Evolutionary conservation across 768 basidiomycete species (phyloP).

Genomic region (Gautieria morchelliformis): DNA sequence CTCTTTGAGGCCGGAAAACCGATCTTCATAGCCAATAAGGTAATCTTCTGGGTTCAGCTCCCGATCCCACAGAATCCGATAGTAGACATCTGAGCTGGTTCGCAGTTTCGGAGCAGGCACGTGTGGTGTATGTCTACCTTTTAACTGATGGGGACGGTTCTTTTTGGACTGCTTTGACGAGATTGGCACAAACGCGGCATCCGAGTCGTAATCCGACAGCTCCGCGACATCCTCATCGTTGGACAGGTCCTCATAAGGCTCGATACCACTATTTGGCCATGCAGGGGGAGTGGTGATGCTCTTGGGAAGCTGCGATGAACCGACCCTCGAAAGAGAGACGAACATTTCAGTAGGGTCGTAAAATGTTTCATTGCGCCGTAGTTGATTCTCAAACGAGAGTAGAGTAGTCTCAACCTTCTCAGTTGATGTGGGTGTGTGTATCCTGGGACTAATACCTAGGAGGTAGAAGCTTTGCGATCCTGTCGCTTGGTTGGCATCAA

Average conservation of each 20-base stretch:
- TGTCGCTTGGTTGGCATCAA: constrained; percentile 4
- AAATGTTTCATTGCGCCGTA: constrained; percentile 11
- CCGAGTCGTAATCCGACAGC: background rate
- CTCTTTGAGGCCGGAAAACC: constrained; percentile 16
- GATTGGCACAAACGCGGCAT: background rate
- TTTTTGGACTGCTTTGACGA: background rate
- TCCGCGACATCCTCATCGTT: background rate
- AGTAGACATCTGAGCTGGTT: constrained; percentile 15
- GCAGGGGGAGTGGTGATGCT: constrained; percentile 7
- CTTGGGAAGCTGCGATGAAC: background rate
- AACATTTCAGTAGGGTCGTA: constrained; percentile 13
- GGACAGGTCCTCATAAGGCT: constrained; percentile 4
- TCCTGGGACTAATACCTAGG: constrained; percentile 6
- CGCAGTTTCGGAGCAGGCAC: constrained; percentile 14
- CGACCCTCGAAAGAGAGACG: constrained; percentile 7
- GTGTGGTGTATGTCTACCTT: constrained; percentile 3
- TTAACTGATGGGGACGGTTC: background rate
- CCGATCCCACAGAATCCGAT: constrained; percentile 17
- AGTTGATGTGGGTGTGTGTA: background rate
- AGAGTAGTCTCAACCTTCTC: background rate
- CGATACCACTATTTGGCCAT: constrained; percentile 15
- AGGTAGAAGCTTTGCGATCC: constrained; percentile 14
- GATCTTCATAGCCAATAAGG: constrained; percentile 18
- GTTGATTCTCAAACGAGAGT: constrained; percentile 11
- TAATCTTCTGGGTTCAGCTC: constrained; percentile 11